These are phyloP conservation scores for Arctium minus DNA, from an alignment of 129 eudicot species.

Conservation along the genomic window DNA sequence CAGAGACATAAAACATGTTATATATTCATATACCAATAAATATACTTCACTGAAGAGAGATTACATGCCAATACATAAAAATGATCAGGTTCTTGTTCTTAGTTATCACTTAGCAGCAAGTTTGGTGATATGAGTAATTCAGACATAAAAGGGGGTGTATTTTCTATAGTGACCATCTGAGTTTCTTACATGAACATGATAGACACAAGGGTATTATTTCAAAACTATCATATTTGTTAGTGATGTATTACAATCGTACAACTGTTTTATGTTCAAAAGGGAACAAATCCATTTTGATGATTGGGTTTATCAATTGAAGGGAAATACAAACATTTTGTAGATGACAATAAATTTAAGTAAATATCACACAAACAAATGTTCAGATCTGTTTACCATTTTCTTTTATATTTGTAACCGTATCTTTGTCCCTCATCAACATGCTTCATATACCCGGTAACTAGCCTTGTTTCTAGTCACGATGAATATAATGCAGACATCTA, in stretches of 20 bases:
- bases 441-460: not conserved
- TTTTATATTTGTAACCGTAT: not conserved
- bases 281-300: not conserved
- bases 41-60: not conserved
- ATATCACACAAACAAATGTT: not conserved
- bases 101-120: not conserved
- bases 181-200: not conserved
- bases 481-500: not conserved
- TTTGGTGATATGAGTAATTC: not conserved
- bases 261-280: not conserved
- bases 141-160: not conserved
- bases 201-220: not conserved
- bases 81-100: not conserved
- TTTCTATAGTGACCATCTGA: not conserved
- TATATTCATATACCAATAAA: slow-evolving; percentile 2
- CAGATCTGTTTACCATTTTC: not conserved
- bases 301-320: not conserved
- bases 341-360: not conserved
- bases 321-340: not conserved
- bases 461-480: not conserved
- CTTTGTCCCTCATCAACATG: not conserved
- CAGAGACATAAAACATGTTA: slow-evolving; percentile 25
- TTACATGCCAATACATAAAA: not conserved
- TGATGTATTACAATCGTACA: not conserved
- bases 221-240: not conserved